Evolutionary conservation across 2,329 filamentous ascomycete genomes (phyloP).

Genomic region (Neonectria ditissima): DNA sequence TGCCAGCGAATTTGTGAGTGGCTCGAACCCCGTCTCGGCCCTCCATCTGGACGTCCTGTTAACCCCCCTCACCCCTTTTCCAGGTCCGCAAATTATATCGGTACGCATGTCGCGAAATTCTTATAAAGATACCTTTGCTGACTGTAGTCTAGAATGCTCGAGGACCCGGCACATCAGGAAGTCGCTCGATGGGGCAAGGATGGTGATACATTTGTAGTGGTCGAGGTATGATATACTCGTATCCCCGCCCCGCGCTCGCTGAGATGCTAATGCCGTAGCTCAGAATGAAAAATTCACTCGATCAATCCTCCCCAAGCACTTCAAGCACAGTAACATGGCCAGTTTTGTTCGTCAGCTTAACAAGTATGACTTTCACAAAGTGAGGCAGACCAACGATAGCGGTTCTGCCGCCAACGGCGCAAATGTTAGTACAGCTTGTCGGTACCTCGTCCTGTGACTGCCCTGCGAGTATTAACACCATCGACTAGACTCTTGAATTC

Average conservation of each 20-base stretch:
- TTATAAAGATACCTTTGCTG: conserved; percentile 15
- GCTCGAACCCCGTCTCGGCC: not conserved
- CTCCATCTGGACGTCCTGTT: conserved; percentile 37
- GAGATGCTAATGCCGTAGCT: conserved; percentile 26
- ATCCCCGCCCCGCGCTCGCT: conserved; percentile 25
- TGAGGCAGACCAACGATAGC: conserved; percentile 66
- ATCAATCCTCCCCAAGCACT: conserved; percentile 95
- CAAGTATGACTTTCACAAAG: conserved; percentile 99
- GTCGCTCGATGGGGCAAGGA: conserved; percentile 97
- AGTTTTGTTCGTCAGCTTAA: conserved; percentile 96
- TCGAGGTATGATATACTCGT: conserved; percentile 75
- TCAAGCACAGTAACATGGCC: conserved; percentile 99
- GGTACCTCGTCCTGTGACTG: not conserved
- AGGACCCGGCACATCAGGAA: conserved; percentile 90
- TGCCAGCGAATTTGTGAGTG: conserved; percentile 94
- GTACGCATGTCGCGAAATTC: conserved; percentile 62
- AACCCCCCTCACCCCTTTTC: conserved; percentile 39
- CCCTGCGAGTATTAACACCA: conserved; percentile 25
- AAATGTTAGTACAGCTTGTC: conserved; percentile 47
- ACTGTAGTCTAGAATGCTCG: conserved; percentile 74
- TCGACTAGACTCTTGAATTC: conserved; percentile 76
- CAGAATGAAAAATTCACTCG: conserved; percentile 99
- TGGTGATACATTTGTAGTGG: conserved; percentile 94
- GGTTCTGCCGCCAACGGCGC: conserved; percentile 51
- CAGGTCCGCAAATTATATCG: conserved; percentile 99